A percentile compares a stretch with the other conserved stretches of the same genome.
Conservation (phyloP, 306 rosid genomes). For the Canavalia gladiata region DNA sequence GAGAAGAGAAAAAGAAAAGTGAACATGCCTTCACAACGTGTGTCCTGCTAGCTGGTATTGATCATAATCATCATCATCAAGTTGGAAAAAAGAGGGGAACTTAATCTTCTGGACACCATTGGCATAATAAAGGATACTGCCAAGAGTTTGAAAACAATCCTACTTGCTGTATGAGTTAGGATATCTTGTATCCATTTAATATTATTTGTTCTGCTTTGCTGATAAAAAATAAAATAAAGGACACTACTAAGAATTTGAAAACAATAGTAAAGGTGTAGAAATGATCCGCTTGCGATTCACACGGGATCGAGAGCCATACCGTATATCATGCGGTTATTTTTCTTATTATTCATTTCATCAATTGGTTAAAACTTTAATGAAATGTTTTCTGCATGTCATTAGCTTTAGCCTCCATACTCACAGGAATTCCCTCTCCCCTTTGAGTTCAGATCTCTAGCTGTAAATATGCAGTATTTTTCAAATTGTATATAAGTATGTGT, state of each 20-base stretch:
- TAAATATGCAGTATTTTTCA: too few species aligned
- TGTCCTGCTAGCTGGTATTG: constrained; percentile 37
- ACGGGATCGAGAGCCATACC: not conserved
- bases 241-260: not conserved
- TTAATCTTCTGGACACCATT: constrained; percentile 40
- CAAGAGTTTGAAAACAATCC: too few species aligned
- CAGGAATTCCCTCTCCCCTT: too few species aligned
- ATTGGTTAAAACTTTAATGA: too few species aligned
- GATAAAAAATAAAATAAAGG: too few species aligned
- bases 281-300: not conserved
- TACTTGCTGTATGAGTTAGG: too few species aligned
- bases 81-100: constrained; percentile 38
- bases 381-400: too few species aligned
- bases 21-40: constrained; percentile 52
- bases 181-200: too few species aligned
- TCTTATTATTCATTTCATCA: not conserved
- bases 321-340: not conserved
- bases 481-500: too few species aligned
- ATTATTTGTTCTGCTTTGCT: too few species aligned
- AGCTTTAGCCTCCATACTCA: too few species aligned
- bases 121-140: constrained; percentile 7
- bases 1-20: constrained; percentile 40
- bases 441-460: too few species aligned
- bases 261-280: not conserved
- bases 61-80: constrained; percentile 51